These are phyloP conservation scores for Candida nemodendra DNA, from an alignment of 805 yeast genomes.

Conservation along the genomic window DNA sequence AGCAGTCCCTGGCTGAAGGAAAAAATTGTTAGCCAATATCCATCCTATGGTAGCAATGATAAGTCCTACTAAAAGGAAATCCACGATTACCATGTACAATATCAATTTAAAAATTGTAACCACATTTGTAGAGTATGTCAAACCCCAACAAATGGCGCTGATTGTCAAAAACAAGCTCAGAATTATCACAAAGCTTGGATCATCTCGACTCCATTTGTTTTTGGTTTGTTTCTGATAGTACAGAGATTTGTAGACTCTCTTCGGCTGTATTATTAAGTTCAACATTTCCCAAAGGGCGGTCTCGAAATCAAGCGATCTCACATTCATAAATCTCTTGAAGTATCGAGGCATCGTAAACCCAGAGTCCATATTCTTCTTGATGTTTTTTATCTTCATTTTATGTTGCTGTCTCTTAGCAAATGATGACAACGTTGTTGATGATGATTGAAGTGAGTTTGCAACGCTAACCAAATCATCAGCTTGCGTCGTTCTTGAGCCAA, in stretches of 20 bases:
- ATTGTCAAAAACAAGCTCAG: conserved; percentile 63
- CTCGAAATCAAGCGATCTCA: conserved; percentile 85
- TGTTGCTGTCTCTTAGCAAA: conserved; percentile 28
- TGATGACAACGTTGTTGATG: conserved; percentile 23
- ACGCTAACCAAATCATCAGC: conserved; percentile 26
- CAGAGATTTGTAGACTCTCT: conserved; percentile 76
- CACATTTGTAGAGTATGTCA: conserved; percentile 68
- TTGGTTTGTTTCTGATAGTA: conserved; percentile 81
- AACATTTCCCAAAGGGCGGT: conserved; percentile 91
- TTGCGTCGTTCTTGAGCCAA: conserved; percentile 9
- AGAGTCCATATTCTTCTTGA: conserved; percentile 18
- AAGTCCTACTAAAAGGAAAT: conserved; percentile 70
- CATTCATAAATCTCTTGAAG: conserved; percentile 53
- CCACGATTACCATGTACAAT: conserved; percentile 80
- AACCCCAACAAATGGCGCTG: conserved; percentile 88
- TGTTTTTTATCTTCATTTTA: conserved; percentile 19
- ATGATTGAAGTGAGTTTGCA: conserved; percentile 26
- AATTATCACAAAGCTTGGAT: conserved; percentile 81
- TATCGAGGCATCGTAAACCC: conserved; percentile 29
- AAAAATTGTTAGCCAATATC: conserved; percentile 65
- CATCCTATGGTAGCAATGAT: conserved; percentile 71
- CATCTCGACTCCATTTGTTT: conserved; percentile 85
- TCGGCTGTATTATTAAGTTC: conserved; percentile 69
- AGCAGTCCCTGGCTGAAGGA: conserved; percentile 29
- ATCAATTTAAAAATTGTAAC: conserved; percentile 63